Evolutionary conservation across 2,329 filamentous ascomycete species (phyloP).

Genomic region (Pseudocercospora eumusae): DNA sequence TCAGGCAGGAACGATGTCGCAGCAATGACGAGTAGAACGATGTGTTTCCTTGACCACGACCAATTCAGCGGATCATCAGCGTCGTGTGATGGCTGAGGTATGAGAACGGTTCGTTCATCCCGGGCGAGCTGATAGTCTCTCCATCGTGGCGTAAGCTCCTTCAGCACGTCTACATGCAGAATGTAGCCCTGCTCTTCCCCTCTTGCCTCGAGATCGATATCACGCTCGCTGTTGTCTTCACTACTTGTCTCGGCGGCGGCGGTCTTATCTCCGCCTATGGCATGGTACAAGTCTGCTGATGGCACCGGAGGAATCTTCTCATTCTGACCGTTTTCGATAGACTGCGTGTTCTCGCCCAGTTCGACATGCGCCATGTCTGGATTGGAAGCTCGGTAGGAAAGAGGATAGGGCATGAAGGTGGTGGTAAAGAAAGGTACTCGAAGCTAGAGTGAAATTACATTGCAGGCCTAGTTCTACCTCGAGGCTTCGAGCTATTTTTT

Average conservation of each 20-base stretch:
- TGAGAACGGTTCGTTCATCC: slow-evolving; percentile 27
- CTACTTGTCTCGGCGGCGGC: neutral
- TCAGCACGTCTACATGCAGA: slow-evolving; percentile 37
- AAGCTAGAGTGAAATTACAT: slow-evolving; percentile 2
- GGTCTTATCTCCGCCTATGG: neutral
- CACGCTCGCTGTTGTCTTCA: slow-evolving; percentile 13
- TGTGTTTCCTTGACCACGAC: slow-evolving; percentile 43
- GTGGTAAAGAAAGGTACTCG: neutral
- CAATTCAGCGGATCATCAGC: slow-evolving; percentile 32
- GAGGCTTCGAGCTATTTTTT: neutral
- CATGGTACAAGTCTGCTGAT: neutral
- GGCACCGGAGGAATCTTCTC: slow-evolving; percentile 1
- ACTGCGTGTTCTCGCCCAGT: neutral
- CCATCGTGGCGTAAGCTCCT: slow-evolving; percentile 42
- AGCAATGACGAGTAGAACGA: slow-evolving; percentile 34
- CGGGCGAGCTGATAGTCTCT: slow-evolving; percentile 42
- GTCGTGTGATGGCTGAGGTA: slow-evolving; percentile 29
- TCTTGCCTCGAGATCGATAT: slow-evolving; percentile 29
- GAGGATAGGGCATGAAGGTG: slow-evolving; percentile 9
- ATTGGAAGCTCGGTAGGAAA: neutral
- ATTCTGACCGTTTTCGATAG: neutral
- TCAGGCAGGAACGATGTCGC: slow-evolving; percentile 20
- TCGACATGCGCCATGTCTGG: slow-evolving; percentile 3
- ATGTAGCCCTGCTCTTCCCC: slow-evolving; percentile 40
- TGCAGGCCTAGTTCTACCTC: slow-evolving; percentile 3